Conservation (phyloP, 179 eudicot species). For the Camellia oleifera region DNA sequence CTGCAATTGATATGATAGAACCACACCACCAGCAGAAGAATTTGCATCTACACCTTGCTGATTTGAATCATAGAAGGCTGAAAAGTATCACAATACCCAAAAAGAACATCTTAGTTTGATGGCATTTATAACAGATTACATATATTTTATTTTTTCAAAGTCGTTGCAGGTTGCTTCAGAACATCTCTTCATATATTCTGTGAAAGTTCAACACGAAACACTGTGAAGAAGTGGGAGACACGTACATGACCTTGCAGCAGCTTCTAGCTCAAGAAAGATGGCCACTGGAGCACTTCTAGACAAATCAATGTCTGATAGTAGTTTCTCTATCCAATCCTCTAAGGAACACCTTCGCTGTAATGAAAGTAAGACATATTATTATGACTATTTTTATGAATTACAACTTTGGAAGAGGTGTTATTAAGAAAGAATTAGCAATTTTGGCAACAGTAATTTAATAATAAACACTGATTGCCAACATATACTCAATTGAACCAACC, state of each 20-base stretch:
- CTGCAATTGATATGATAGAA: conserved; percentile 34
- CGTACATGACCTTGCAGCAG: conserved; percentile 90
- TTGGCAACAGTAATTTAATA: background rate
- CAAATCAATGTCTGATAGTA: conserved; percentile 74
- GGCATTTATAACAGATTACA: background rate
- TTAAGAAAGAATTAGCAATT: background rate
- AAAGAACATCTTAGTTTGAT: conserved; percentile 9
- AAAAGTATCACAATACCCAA: conserved; percentile 20
- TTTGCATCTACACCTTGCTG: conserved; percentile 24
- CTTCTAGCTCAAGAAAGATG: conserved; percentile 90
- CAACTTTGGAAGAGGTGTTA: background rate
- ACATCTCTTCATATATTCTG: background rate
- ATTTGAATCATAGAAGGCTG: conserved; percentile 69
- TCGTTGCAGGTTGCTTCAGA: background rate
- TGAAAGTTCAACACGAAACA: background rate
- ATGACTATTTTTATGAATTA: background rate
- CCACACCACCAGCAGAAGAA: conserved; percentile 26
- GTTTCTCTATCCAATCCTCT: conserved; percentile 81
- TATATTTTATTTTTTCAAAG: background rate
- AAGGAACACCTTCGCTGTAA: conserved; percentile 72
- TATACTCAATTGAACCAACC: background rate
- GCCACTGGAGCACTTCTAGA: conserved; percentile 88
- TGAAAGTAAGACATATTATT: conserved; percentile 5
- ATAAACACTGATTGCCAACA: background rate
- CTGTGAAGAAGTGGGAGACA: conserved; percentile 26